These are phyloP conservation scores for Seminavis robusta DNA, from an alignment of 108 stramenopile species.

Conservation along the genomic window DNA sequence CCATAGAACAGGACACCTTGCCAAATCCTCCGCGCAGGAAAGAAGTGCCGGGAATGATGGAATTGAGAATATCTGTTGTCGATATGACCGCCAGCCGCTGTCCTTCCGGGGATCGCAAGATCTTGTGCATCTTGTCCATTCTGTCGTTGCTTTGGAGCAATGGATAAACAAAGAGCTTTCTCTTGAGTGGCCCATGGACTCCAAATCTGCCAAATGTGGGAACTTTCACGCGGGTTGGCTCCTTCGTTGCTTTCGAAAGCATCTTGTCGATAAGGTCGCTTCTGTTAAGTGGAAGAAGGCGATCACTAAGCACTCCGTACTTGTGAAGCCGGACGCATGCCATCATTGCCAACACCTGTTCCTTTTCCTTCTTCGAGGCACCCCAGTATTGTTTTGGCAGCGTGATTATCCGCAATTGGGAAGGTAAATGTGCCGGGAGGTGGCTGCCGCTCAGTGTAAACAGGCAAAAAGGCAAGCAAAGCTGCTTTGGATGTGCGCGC, in stretches of 20 bases:
- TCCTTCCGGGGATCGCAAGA: too few species aligned
- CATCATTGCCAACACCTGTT: slow-evolving; percentile 43
- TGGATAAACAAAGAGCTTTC: too few species aligned
- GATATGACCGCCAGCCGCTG: slow-evolving; percentile 26
- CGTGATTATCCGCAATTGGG: slow-evolving; percentile 16
- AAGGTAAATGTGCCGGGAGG: slow-evolving; percentile 47
- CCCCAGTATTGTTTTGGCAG: slow-evolving; percentile 28
- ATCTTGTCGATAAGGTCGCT: too few species aligned
- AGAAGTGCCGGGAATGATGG: slow-evolving; percentile 8
- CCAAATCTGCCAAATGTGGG: too few species aligned
- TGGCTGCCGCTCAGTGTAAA: not conserved
- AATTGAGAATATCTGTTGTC: slow-evolving; percentile 5
- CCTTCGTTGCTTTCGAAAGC: too few species aligned
- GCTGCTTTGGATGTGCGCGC: slow-evolving; percentile 29
- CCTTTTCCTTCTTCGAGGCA: slow-evolving; percentile 22
- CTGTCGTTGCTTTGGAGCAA: too few species aligned
- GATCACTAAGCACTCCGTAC: slow-evolving; percentile 39
- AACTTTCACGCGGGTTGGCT: too few species aligned
- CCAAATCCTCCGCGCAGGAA: slow-evolving; percentile 41
- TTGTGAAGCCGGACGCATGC: slow-evolving; percentile 62
- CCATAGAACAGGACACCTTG: slow-evolving; percentile 9
- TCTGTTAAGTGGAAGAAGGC: slow-evolving; percentile 48
- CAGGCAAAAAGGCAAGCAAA: slow-evolving; percentile 42
- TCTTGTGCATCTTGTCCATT: too few species aligned
- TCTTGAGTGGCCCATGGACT: too few species aligned